phyloP scores from a whole-genome alignment of 2,329 filamentous ascomycete genomes.

The Pestalotiopsis sp. region DNA sequence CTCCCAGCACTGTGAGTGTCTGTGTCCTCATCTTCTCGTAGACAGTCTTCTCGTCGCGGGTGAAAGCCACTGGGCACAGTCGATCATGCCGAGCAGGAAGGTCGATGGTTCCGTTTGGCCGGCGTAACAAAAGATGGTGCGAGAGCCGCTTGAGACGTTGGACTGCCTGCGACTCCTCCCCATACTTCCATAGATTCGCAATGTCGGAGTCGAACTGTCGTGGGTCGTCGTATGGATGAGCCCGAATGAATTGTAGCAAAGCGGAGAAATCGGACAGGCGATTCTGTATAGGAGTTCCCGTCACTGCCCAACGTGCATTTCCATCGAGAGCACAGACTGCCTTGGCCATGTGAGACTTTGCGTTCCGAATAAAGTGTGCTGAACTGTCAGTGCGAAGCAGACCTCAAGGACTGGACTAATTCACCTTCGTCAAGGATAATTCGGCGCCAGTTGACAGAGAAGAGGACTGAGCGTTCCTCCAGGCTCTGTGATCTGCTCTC shows the following conservation, averaged over 20 bases:
- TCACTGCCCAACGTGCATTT: constrained; percentile 44
- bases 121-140: constrained; percentile 39
- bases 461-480: constrained; percentile 26
- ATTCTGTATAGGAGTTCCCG: constrained; percentile 52
- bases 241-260: constrained; percentile 44
- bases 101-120: constrained; percentile 34
- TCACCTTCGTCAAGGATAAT: constrained; percentile 43
- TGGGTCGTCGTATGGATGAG: constrained; percentile 41
- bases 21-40: constrained; percentile 35
- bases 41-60: constrained; percentile 31
- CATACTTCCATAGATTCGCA: constrained; percentile 18
- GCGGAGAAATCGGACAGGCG: constrained; percentile 40
- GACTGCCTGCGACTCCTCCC: constrained; percentile 34
- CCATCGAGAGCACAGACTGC: constrained; percentile 39
- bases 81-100: neutral
- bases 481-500: constrained; percentile 31
- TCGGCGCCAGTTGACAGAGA: constrained; percentile 38
- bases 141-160: constrained; percentile 42
- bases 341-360: constrained; percentile 32
- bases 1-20: constrained; percentile 34
- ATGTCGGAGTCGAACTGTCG: constrained; percentile 41
- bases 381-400: neutral
- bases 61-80: constrained; percentile 31
- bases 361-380: constrained; percentile 44
- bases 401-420: neutral